phyloP scores from a whole-genome alignment of 2,329 filamentous ascomycete species.

The Calycina herbarum region DNA sequence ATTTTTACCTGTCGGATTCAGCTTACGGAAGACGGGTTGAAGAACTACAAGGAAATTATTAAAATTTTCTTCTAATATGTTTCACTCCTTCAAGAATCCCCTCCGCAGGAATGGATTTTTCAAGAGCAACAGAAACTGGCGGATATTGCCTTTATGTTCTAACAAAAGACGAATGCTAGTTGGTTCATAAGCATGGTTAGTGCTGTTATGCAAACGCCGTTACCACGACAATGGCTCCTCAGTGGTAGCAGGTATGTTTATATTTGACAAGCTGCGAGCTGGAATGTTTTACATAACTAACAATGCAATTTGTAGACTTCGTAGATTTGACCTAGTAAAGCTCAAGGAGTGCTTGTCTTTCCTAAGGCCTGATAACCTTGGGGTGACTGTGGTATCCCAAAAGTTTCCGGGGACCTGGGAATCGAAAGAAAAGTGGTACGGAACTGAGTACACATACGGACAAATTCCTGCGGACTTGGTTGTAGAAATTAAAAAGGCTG shows the following conservation, averaged over 20 bases:
- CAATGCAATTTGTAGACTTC: conserved; percentile 45
- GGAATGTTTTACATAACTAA: conserved; percentile 19
- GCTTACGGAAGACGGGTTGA: conserved; percentile 62
- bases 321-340: conserved; percentile 75
- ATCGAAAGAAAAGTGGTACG: conserved; percentile 94
- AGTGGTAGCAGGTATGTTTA: conserved; percentile 63
- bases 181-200: conserved; percentile 84
- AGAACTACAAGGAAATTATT: conserved; percentile 62
- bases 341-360: conserved; percentile 74
- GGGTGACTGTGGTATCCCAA: conserved; percentile 78
- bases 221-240: conserved; percentile 83
- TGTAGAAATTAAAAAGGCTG: conserved; percentile 65
- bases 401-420: conserved; percentile 83
- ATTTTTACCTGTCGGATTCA: conserved; percentile 66
- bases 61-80: conserved; percentile 79
- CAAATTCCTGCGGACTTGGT: conserved; percentile 77
- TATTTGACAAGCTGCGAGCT: not conserved
- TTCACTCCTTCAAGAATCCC: conserved; percentile 74
- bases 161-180: conserved; percentile 86
- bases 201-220: conserved; percentile 85
- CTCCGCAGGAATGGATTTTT: conserved; percentile 90
- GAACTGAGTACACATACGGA: conserved; percentile 86
- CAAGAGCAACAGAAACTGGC: conserved; percentile 87
- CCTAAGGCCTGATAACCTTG: conserved; percentile 85
- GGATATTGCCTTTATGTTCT: conserved; percentile 93